Evolutionary conservation across 2,329 filamentous ascomycete genomes (phyloP), one percentile per base, ranked within the genome.

Genomic region (Sarocladium oryzae): DNA sequence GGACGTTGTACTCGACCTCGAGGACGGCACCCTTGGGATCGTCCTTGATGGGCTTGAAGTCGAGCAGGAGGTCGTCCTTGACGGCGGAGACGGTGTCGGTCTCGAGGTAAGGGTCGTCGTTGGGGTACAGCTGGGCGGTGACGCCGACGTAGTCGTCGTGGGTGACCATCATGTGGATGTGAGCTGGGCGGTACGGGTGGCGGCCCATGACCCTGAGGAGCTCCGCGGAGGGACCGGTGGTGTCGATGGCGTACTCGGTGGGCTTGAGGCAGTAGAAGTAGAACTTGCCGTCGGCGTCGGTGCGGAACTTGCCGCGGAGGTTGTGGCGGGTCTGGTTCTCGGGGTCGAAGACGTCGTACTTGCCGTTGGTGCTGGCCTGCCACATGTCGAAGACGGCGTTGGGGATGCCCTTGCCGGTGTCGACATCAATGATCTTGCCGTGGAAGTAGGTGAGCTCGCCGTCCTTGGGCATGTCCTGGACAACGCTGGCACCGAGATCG

Each of bases 101-200:
- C 33, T 66, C 63, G 23, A 89, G 73, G 63, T 88, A 87, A 46
- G 79, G 76, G 68, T 85, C 80, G 55, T 79, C 73, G 55, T 76
- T 76, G 66, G 88, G 85, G 64, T 89, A 91, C 50, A 91, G 83
- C 66, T 91, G 87, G 0, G 87, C 89, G 1, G 85, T 86, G 54
- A 88, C 58, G 74, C 84, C 74, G 62, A 83, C 85, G 72, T 86
- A 88, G 3, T 82, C 81, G n/a, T 76, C 75, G 52, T 78, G 76
- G 3, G 79, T 57, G 52, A 70, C 73, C 73, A 75, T 76, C 58
- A 75, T 74, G 64, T 76, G 73, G 51, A 76, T 75, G 58, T 76
- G 73, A 15, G 73, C 73, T 40, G 73, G 73, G 18, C 73, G 67
- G 68, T 73, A 74, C 30, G 72, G 70, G 53, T 76, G 72, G 13